phyloP scores from a whole-genome alignment of 345 rosid species.

The Pseudoturritis turrita region DNA sequence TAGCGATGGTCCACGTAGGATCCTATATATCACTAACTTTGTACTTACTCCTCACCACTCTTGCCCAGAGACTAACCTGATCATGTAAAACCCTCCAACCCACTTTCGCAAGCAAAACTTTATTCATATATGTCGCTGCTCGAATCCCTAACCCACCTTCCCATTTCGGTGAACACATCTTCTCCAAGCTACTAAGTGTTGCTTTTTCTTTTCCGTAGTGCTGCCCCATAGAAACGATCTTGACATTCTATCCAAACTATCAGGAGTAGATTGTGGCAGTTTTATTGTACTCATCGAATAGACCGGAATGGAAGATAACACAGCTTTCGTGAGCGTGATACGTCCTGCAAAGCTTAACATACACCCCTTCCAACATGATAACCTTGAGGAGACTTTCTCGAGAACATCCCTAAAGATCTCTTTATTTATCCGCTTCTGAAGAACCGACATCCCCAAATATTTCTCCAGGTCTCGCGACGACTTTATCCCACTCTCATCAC shows the following conservation, averaged over 20 bases:
- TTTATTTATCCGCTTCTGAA: neutral
- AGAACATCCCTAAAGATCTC: neutral
- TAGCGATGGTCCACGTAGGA: neutral
- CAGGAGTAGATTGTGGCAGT: neutral
- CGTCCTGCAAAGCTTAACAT: neutral
- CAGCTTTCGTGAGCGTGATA: neutral
- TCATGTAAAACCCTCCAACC: neutral
- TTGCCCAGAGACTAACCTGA: neutral
- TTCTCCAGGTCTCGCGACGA: neutral
- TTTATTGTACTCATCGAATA: too few species aligned
- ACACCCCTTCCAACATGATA: neutral
- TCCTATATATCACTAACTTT: neutral
- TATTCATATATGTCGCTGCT: neutral
- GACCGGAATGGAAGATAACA: neutral
- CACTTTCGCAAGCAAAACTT: neutral
- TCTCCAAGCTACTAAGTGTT: neutral
- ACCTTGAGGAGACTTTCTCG: neutral
- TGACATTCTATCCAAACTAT: too few species aligned
- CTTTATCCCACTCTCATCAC: neutral
- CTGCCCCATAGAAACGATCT: neutral
- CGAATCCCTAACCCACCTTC: neutral
- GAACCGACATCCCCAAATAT: neutral
- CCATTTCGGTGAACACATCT: neutral
- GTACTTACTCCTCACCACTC: neutral
- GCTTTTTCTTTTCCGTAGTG: fast-evolving